Evolutionary conservation across 192 early-diverging fungal genomes (phyloP).

Genomic region (Coemansia interrupta): DNA sequence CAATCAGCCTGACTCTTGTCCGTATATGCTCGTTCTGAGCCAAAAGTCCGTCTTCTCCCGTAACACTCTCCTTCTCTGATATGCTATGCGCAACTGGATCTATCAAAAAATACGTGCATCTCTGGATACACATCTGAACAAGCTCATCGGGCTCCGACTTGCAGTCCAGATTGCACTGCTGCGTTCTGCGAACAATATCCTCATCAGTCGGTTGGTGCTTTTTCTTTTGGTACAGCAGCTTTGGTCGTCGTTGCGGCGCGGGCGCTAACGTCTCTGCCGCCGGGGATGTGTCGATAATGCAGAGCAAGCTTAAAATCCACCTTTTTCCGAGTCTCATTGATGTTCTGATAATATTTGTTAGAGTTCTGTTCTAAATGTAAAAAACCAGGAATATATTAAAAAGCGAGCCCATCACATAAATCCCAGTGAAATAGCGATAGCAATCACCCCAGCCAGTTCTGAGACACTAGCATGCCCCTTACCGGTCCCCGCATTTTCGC

Average conservation of each 20-base stretch:
- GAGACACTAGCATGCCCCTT: not conserved
- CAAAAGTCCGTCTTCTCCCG: conserved; percentile 16
- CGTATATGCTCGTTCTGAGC: conserved; percentile 25
- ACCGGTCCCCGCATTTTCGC: not conserved
- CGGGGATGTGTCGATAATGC: not conserved
- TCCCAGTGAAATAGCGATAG: not conserved
- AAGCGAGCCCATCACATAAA: not conserved
- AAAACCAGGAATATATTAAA: not conserved
- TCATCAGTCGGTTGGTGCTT: conserved; percentile 14
- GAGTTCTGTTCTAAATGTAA: not conserved
- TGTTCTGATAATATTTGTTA: too few species aligned
- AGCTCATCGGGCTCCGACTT: conserved; percentile 35
- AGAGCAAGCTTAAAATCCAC: too few species aligned
- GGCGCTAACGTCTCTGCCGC: not conserved
- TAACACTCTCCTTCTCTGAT: conserved; percentile 3
- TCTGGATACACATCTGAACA: conserved; percentile 45
- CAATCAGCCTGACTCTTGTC: conserved; percentile 42
- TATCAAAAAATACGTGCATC: conserved; percentile 41
- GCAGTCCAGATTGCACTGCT: conserved; percentile 36
- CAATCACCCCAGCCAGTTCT: conserved; percentile 3
- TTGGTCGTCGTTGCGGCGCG: too few species aligned
- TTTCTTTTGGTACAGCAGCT: too few species aligned
- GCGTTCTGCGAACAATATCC: conserved; percentile 37
- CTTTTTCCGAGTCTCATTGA: too few species aligned
- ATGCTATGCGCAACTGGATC: conserved; percentile 24